Conservation (phyloP, 2,329 filamentous ascomycete genomes). For the Neoscytalidium dimidiatum region DNA sequence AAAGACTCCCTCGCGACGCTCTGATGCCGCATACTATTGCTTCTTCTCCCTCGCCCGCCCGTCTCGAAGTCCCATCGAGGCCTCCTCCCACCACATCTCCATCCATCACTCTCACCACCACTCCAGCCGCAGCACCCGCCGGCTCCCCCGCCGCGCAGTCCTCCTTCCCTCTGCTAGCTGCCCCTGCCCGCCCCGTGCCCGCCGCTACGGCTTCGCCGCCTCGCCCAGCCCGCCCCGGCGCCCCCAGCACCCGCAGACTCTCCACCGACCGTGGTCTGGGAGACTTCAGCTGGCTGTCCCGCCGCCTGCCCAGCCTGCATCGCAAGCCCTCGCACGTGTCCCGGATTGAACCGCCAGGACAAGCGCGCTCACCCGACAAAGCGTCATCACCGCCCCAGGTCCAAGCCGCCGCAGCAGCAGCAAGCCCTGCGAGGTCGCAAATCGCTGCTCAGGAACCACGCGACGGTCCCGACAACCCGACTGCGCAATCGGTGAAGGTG, state of each 20-base stretch:
- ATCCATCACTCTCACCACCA: constrained; percentile 22
- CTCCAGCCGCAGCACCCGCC: constrained; percentile 3
- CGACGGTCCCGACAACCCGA: constrained; percentile 24
- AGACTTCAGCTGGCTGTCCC: constrained; percentile 12
- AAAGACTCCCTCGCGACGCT: constrained; percentile 20
- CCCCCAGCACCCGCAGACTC: constrained; percentile 2
- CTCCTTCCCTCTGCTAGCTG: constrained; percentile 20
- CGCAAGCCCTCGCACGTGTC: constrained; percentile 1
- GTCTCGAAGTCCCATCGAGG: constrained; percentile 1
- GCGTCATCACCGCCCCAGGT: constrained; percentile 11
- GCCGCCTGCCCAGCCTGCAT: constrained; percentile 16
- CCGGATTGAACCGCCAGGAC: constrained; percentile 10
- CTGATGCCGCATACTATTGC: constrained; percentile 20
- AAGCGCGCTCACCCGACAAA: background rate
- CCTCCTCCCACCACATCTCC: constrained; percentile 3
- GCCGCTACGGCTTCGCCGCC: constrained; percentile 16
- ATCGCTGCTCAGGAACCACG: constrained; percentile 20
- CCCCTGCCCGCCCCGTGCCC: constrained; percentile 19
- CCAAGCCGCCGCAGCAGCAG: constrained; percentile 12
- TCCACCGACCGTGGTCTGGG: constrained; percentile 14
- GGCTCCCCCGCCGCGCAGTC: background rate
- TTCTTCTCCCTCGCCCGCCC: constrained; percentile 19
- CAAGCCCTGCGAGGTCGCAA: constrained; percentile 4
- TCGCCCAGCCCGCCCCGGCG: constrained; percentile 9
- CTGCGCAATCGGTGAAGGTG: constrained; percentile 20